phyloP scores from a whole-genome alignment of 1,139 yeast genomes.

The Williopsis jadinii region DNA sequence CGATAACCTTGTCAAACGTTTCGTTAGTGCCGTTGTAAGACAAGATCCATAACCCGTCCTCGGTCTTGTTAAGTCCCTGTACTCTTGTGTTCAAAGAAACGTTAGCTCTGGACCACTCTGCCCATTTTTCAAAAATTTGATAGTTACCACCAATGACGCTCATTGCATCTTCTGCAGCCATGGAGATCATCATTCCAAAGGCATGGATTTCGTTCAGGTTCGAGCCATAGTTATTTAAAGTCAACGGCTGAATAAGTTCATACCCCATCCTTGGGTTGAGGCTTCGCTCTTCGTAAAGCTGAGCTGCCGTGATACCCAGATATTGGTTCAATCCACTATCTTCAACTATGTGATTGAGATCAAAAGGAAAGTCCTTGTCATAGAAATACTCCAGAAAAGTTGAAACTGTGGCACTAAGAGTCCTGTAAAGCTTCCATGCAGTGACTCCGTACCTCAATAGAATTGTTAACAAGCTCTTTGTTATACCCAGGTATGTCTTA shows the following conservation, averaged over 20 bases:
- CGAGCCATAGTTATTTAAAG: constrained; percentile 37
- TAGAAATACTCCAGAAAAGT: constrained; percentile 20
- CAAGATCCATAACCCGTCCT: background rate
- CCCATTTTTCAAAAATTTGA: constrained; percentile 31
- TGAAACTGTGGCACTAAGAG: constrained; percentile 19
- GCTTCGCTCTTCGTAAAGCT: constrained; percentile 20
- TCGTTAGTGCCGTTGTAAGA: constrained; percentile 5
- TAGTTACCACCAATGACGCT: constrained; percentile 36
- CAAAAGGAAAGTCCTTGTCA: constrained; percentile 20
- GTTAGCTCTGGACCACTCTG: constrained; percentile 28
- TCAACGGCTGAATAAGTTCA: constrained; percentile 31
- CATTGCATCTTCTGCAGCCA: constrained; percentile 28
- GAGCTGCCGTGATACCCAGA: constrained; percentile 21
- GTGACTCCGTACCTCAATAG: constrained; percentile 2
- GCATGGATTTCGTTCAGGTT: constrained; percentile 32
- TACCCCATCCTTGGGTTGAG: constrained; percentile 22
- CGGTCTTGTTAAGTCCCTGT: background rate
- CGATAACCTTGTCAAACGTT: constrained; percentile 32
- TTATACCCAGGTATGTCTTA: background rate
- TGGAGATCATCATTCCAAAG: constrained; percentile 31
- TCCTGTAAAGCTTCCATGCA: constrained; percentile 1
- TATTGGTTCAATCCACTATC: constrained; percentile 21
- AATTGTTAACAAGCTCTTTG: constrained; percentile 3
- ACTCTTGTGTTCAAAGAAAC: constrained; percentile 26
- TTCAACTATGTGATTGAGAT: constrained; percentile 9